These are phyloP conservation scores for Huntiella abstrusa DNA, from an alignment of 2,329 filamentous ascomycete species.

Conservation along the genomic window DNA sequence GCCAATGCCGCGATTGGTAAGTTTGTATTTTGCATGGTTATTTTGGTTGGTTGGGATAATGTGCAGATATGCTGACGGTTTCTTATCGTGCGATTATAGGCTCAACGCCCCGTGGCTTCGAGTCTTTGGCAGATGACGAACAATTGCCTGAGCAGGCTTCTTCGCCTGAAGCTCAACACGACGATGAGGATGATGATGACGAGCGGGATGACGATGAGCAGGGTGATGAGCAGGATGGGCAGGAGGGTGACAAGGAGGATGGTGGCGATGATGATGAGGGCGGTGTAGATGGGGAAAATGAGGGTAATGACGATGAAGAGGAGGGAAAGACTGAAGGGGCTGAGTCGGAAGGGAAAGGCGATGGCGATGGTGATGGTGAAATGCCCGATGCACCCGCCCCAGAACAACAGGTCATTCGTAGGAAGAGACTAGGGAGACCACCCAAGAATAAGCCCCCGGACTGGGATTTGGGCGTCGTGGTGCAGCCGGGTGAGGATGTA, in stretches of 20 bases:
- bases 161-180: constrained; percentile 14
- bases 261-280: constrained; percentile 8
- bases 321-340: constrained; percentile 29
- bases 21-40: constrained; percentile 13
- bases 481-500: constrained; percentile 29
- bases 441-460: constrained; percentile 70
- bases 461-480: constrained; percentile 47
- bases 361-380: constrained; percentile 20
- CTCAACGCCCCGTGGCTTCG: constrained; percentile 24
- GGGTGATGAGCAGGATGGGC: constrained; percentile 2
- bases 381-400: constrained; percentile 32
- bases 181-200: constrained; percentile 11
- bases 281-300: constrained; percentile 7
- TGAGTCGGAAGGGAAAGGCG: constrained; percentile 21
- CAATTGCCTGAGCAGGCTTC: constrained; percentile 19
- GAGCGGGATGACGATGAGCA: constrained; percentile 3
- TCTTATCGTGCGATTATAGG: constrained; percentile 16
- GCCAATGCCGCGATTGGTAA: constrained; percentile 34
- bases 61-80: no score
- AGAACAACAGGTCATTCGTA: constrained; percentile 42
- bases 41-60: neutral
- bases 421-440: constrained; percentile 66
- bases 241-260: constrained; percentile 1
- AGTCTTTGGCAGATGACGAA: constrained; percentile 22
- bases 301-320: constrained; percentile 8